Evolutionary conservation across 768 basidiomycete species (phyloP), one percentile per base, ranked within the genome.

Genomic region (Boletus vermiculosoides): DNA sequence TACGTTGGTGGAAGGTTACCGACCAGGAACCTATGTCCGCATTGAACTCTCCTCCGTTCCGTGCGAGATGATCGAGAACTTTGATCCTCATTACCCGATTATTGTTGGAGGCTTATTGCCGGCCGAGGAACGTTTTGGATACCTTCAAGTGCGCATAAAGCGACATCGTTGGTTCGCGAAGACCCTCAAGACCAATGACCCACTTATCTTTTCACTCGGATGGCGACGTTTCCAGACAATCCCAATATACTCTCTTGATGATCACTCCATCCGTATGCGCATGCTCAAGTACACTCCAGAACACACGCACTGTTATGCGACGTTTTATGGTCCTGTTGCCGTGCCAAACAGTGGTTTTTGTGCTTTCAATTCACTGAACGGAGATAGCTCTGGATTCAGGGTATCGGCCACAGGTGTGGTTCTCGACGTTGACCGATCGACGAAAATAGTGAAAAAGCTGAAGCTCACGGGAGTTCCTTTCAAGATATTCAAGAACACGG

Each of bases 271-370:
- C 63, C 90, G 97, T 18, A 97, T 98, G 87, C 92, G 97, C 36
- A 91, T 98, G 88, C 89, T 99, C 76, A 99, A 99, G 76, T 99
- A 99, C 71, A 98, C 97, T 0, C 97, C 97, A 0, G 97, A 99
- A 74, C 97, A 99, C 68, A 98, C 96, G 97, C 97, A 99, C 70
- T 99, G 97, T 67, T 96, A 88, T 67, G 96, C 95, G 3, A 97
- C 95, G 3, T 97, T 98, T 73, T 99, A 95, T 67, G 96, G 94
- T 0, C 96, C 97, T 8, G 86, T 93, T 22, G 78, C 93, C 3
- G 77, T 92, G 0, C 96, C 95, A 22, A 97, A 97, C 73, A 97
- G 93, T 0, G 94, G 95, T 33, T 95, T 99, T 75, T 98, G 97
- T 71, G 90, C 96, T 2, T 98, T 99, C 82, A 98, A 94, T 72